Conservation (phyloP, 1,284 basidiomycete species). For the Melampsora medusae region DNA sequence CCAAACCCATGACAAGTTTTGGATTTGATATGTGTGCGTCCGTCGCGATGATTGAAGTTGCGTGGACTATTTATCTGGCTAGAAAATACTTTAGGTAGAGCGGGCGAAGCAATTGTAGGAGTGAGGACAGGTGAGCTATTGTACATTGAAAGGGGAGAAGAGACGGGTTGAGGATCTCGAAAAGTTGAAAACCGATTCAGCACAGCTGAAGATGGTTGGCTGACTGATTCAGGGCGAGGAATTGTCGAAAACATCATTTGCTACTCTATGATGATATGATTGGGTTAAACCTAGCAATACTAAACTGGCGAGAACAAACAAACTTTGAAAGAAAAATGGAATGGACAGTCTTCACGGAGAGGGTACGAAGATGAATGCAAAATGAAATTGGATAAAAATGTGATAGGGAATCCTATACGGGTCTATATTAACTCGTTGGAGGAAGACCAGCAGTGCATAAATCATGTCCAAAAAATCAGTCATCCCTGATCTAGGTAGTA, state of each 20-base stretch:
- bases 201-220: constrained; percentile 11
- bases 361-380: no score
- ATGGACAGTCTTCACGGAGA: no score
- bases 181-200: constrained; percentile 4
- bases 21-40: constrained; percentile 9
- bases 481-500: no score
- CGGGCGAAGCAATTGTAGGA: constrained; percentile 2
- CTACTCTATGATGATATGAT: no score
- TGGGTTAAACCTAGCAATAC: no score
- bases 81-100: constrained; percentile 2
- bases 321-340: no score
- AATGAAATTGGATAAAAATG: no score
- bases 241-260: constrained; percentile 1
- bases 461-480: no score
- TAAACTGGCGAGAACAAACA: no score
- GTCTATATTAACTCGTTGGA: no score
- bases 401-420: no score
- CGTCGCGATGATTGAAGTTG: background rate
- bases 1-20: constrained; percentile 6
- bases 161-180: background rate
- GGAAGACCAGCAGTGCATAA: no score
- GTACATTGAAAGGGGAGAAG: background rate
- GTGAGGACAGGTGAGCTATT: background rate
- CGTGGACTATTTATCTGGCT: constrained; percentile 5
- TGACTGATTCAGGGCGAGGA: constrained; percentile 7